phyloP scores from a whole-genome alignment of 352 stramenopile species.

The Nothophytophthora sp. region DNA sequence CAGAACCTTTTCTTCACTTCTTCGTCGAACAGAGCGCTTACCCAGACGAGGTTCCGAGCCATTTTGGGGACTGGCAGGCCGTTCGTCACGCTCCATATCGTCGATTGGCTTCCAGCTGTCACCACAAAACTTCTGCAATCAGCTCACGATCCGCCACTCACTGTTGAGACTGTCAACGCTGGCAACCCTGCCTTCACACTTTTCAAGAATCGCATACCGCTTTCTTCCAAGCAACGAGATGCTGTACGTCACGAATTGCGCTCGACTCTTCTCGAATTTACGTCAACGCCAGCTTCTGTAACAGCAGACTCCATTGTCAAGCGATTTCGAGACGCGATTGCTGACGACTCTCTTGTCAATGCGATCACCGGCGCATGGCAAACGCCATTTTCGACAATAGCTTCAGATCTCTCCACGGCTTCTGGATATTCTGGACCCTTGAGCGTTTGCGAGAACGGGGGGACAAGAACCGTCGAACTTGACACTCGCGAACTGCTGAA shows the following conservation, averaged over 20 bases:
- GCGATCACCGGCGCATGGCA: not conserved
- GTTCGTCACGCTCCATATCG: slow-evolving; percentile 8
- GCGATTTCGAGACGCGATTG: slow-evolving; percentile 3
- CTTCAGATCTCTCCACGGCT: not conserved
- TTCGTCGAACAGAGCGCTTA: not conserved
- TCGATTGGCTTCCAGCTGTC: slow-evolving; percentile 44
- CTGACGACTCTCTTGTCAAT: slow-evolving; percentile 6
- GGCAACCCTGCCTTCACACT: not conserved
- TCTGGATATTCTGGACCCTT: no score
- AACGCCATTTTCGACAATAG: not conserved
- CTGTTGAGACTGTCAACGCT: no score
- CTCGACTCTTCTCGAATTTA: slow-evolving; percentile 3
- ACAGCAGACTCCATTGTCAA: not conserved
- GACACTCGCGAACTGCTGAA: slow-evolving; percentile 9
- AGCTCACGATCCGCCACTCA: not conserved
- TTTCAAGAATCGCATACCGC: not conserved
- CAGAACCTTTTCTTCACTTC: not conserved
- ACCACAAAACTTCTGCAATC: slow-evolving; percentile 5
- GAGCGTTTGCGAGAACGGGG: no score
- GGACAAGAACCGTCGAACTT: not conserved
- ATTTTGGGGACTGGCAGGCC: slow-evolving; percentile 1
- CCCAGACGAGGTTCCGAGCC: slow-evolving; percentile 3
- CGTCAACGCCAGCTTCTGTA: not conserved
- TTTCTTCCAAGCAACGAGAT: slow-evolving; percentile 4
- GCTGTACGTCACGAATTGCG: slow-evolving; percentile 5